phyloP scores from a whole-genome alignment of 2,329 filamentous ascomycete species.

The Pyrenophora teres region DNA sequence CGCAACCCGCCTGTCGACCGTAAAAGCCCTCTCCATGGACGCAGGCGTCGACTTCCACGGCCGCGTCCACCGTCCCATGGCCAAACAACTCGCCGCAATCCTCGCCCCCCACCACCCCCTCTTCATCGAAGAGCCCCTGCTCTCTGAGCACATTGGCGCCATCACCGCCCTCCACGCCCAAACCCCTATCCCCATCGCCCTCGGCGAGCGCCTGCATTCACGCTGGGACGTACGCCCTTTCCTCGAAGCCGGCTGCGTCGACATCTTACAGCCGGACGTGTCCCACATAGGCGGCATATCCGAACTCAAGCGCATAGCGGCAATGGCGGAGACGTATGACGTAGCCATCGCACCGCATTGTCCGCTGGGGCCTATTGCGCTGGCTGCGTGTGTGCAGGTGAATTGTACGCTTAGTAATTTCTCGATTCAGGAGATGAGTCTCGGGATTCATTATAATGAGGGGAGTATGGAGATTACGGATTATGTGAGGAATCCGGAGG shows the following conservation, averaged over 20 bases:
- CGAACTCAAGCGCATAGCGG: constrained; percentile 70
- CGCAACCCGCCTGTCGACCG: constrained; percentile 69
- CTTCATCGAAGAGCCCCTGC: constrained; percentile 76
- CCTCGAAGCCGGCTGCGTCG: constrained; percentile 68
- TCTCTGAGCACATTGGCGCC: constrained; percentile 70
- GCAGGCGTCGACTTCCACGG: constrained; percentile 80
- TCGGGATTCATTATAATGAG: constrained; percentile 78
- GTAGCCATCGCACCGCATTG: constrained; percentile 75
- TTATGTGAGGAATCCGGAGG: constrained; percentile 67
- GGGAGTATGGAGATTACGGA: constrained; percentile 54
- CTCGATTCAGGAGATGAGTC: constrained; percentile 76
- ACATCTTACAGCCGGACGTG: constrained; percentile 75
- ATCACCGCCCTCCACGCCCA: constrained; percentile 64
- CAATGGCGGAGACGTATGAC: constrained; percentile 75
- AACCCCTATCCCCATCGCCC: constrained; percentile 68
- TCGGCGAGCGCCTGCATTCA: constrained; percentile 73
- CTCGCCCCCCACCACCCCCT: constrained; percentile 71
- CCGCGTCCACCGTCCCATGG: constrained; percentile 78
- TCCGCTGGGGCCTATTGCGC: constrained; percentile 72
- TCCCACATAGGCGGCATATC: constrained; percentile 74
- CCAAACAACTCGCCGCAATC: constrained; percentile 71
- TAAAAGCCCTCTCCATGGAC: constrained; percentile 72
- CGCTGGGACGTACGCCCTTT: constrained; percentile 77
- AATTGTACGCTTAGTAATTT: constrained; percentile 65
- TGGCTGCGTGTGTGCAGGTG: constrained; percentile 73